Evolutionary conservation across 768 basidiomycete genomes (phyloP).

Genomic region (Cyclocybe cylindracea): DNA sequence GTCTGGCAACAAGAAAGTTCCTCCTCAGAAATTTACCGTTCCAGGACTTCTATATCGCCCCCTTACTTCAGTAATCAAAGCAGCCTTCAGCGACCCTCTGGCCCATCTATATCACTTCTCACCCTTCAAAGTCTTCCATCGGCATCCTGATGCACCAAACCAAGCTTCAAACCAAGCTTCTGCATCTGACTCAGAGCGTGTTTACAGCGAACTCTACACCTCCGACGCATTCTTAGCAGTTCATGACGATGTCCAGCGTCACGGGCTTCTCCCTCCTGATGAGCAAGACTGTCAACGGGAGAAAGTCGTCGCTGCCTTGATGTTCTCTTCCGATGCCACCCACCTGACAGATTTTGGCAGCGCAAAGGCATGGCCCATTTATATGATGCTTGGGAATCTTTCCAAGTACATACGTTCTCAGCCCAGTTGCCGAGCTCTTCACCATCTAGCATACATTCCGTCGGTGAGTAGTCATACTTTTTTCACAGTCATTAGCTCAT

Average conservation of each 20-base stretch:
- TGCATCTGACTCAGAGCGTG: conserved; percentile 13
- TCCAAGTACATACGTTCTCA: conserved; percentile 38
- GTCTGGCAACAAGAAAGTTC: too few species aligned
- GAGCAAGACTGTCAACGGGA: conserved; percentile 13
- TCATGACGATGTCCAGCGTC: conserved; percentile 15
- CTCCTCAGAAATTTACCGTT: too few species aligned
- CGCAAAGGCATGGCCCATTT: conserved; percentile 38
- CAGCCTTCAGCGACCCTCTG: too few species aligned
- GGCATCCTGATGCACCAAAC: conserved; percentile 8
- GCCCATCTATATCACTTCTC: conserved; percentile 25
- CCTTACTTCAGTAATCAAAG: too few species aligned
- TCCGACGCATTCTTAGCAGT: conserved; percentile 24
- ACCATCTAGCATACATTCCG: conserved; percentile 47
- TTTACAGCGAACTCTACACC: conserved; percentile 25
- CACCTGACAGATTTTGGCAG: conserved; percentile 32
- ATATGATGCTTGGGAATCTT: conserved; percentile 37
- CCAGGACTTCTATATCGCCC: too few species aligned
- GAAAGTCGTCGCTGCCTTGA: conserved; percentile 25
- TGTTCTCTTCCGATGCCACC: conserved; percentile 21
- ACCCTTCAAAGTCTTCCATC: conserved; percentile 27
- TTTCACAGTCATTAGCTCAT: conserved; percentile 11
- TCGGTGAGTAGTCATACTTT: conserved; percentile 24
- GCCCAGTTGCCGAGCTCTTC: conserved; percentile 29
- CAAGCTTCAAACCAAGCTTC: too few species aligned
- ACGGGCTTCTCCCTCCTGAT: conserved; percentile 4